Evolutionary conservation across 345 rosid genomes (phyloP).

Genomic region (Bruguiera gymnorhiza): DNA sequence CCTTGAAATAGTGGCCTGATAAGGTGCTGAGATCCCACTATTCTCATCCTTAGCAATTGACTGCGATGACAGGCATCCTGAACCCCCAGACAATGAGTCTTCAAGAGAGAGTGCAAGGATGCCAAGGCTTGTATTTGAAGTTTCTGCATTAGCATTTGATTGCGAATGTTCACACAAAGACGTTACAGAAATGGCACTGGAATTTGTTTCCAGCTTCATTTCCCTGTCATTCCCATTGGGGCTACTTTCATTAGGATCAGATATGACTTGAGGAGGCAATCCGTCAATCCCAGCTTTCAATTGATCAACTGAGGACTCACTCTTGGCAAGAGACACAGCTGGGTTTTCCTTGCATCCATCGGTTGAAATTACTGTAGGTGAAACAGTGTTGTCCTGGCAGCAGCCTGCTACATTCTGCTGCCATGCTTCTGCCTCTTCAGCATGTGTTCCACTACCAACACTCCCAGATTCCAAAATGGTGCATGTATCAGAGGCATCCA

Average conservation of each 20-base stretch:
- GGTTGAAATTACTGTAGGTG: conserved; percentile 16
- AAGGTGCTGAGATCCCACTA: conserved; percentile 15
- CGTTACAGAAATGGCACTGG: conserved; percentile 15
- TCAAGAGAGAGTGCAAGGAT: conserved; percentile 14
- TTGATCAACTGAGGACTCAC: conserved; percentile 13
- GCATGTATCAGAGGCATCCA: conserved; percentile 24
- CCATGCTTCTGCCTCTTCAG: conserved; percentile 21
- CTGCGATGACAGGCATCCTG: conserved; percentile 9
- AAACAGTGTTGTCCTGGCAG: conserved; percentile 22
- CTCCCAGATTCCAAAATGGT: conserved; percentile 6
- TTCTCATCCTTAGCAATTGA: conserved; percentile 21
- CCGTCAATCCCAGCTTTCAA: conserved; percentile 15
- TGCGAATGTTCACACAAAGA: conserved; percentile 14
- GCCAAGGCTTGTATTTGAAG: conserved; percentile 17
- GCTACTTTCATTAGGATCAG: conserved; percentile 9
- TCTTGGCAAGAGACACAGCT: conserved; percentile 15
- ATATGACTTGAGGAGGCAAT: conserved; percentile 8
- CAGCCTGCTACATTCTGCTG: conserved; percentile 19
- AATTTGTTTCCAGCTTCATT: conserved; percentile 2
- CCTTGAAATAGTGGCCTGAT: conserved; percentile 23
- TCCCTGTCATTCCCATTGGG: conserved; percentile 15
- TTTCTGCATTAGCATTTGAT: conserved; percentile 21
- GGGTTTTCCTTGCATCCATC: conserved; percentile 17
- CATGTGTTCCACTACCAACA: conserved; percentile 2
- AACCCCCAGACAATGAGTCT: conserved; percentile 7